Percentiles rank a stretch among this genome's conserved stretches.
Evolutionary conservation across 768 basidiomycete genomes (phyloP).

Genomic region (Astraeus odoratus): DNA sequence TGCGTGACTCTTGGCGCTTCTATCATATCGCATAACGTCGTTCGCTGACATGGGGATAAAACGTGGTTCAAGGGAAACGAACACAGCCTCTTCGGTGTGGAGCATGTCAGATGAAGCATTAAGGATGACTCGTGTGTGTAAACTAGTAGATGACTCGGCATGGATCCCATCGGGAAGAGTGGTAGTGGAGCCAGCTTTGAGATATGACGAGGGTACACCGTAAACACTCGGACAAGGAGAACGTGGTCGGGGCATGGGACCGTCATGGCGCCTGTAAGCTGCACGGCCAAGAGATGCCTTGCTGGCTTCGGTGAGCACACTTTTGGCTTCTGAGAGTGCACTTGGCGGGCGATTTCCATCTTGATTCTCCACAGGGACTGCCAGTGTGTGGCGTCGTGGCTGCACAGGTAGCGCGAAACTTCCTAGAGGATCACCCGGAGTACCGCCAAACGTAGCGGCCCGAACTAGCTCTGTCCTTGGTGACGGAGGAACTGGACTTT

Average conservation of each 20-base stretch:
- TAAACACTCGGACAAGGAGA: slow-evolving; percentile 9
- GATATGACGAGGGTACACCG: slow-evolving; percentile 5
- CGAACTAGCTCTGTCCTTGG: slow-evolving; percentile 3
- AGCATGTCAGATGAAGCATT: slow-evolving; percentile 3
- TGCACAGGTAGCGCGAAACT: background rate
- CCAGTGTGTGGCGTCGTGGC: slow-evolving; percentile 6
- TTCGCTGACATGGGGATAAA: slow-evolving; percentile 12
- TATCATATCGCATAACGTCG: slow-evolving; percentile 12
- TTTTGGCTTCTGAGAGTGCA: slow-evolving; percentile 5
- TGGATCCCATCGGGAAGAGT: slow-evolving; percentile 1
- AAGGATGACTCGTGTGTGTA: background rate
- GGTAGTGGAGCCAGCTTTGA: slow-evolving; percentile 4
- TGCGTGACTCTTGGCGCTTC: slow-evolving; percentile 5
- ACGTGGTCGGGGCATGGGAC: slow-evolving; percentile 10
- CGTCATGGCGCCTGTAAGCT: slow-evolving; percentile 12
- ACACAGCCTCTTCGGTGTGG: slow-evolving; percentile 4
- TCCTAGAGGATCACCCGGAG: slow-evolving; percentile 5
- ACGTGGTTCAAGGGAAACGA: slow-evolving; percentile 7
- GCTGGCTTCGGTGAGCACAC: slow-evolving; percentile 4
- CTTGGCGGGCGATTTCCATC: slow-evolving; percentile 5
- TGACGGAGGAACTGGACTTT: background rate
- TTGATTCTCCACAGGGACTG: slow-evolving; percentile 5
- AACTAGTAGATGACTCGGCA: slow-evolving; percentile 1
- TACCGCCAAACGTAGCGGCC: slow-evolving; percentile 8
- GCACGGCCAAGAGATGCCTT: slow-evolving; percentile 7